Conservation (phyloP, 1,139 yeast genomes). For the Nadsonia commutata region DNA sequence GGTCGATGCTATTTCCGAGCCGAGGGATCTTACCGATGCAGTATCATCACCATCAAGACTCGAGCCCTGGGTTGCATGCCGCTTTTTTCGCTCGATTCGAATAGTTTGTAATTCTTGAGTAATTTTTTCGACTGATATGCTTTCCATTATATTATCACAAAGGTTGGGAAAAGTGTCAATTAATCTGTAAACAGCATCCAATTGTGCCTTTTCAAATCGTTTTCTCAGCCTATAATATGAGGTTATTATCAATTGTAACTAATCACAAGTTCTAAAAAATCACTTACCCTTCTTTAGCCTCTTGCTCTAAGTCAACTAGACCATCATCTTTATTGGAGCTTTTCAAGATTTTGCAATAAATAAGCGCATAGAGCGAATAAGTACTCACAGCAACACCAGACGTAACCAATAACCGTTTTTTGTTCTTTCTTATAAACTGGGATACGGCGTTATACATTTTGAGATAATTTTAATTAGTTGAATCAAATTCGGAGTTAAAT, state of each 20-base stretch:
- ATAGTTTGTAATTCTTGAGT: conserved; percentile 57
- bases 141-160: conserved; percentile 45
- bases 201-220: conserved; percentile 84
- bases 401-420: neutral
- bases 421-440: neutral
- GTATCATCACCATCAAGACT: conserved; percentile 3
- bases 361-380: neutral
- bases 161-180: conserved; percentile 73
- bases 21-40: conserved; percentile 4
- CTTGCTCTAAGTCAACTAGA: conserved; percentile 32
- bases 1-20: conserved; percentile 4
- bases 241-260: too few species aligned
- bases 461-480: too few species aligned
- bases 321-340: neutral
- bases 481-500: too few species aligned
- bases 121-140: conserved; percentile 57
- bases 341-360: neutral
- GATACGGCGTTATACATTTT: neutral
- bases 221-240: conserved; percentile 18
- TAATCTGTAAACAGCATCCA: conserved; percentile 75
- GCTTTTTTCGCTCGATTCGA: conserved; percentile 24
- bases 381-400: neutral
- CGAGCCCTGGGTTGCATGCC: neutral
- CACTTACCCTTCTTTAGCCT: conserved; percentile 52
- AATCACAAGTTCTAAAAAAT: too few species aligned